These are phyloP conservation scores for Wallacemonas sp. DNA, from an alignment of 208 protist genomes.

Conservation along the genomic window DNA sequence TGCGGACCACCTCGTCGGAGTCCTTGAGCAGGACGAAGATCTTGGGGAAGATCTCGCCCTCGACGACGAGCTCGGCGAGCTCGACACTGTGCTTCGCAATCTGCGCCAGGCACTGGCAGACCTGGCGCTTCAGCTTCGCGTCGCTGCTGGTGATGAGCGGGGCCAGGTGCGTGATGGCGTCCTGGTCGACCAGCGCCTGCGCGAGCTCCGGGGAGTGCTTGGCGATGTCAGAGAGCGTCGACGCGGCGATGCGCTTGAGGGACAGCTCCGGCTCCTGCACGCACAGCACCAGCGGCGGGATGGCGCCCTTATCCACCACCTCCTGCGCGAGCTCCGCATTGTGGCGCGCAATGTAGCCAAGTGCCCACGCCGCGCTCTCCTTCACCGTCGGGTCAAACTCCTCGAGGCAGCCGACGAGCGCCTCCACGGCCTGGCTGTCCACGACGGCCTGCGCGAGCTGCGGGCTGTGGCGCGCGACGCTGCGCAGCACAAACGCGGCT, in stretches of 20 bases:
- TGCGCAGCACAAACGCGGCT: conserved; percentile 96
- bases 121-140: conserved; percentile 96
- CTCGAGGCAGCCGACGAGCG: conserved; percentile 96
- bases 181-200: conserved; percentile 95
- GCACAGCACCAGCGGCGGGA: conserved; percentile 97
- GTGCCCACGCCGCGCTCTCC: conserved; percentile 97
- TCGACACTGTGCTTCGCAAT: conserved; percentile 98
- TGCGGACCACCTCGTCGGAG: conserved; percentile 94
- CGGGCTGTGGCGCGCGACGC: conserved; percentile 96
- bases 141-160: conserved; percentile 96
- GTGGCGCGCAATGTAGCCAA: conserved; percentile 98
- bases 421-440: conserved; percentile 95
- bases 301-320: conserved; percentile 96
- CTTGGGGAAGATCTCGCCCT: conserved; percentile 98
- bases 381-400: conserved; percentile 98
- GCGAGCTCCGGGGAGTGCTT: conserved; percentile 96
- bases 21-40: conserved; percentile 97
- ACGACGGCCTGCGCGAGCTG: conserved; percentile 97
- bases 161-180: conserved; percentile 96
- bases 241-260: conserved; percentile 96
- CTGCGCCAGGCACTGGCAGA: conserved; percentile 95
- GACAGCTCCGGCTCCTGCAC: conserved; percentile 98
- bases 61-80: conserved; percentile 98
- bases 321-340: conserved; percentile 92
- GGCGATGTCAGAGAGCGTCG: conserved; percentile 94